Percentiles rank a stretch among this genome's conserved stretches.
Conservation (phyloP, 192 early-diverging fungal species). For the Irineochytrium annulatum region DNA sequence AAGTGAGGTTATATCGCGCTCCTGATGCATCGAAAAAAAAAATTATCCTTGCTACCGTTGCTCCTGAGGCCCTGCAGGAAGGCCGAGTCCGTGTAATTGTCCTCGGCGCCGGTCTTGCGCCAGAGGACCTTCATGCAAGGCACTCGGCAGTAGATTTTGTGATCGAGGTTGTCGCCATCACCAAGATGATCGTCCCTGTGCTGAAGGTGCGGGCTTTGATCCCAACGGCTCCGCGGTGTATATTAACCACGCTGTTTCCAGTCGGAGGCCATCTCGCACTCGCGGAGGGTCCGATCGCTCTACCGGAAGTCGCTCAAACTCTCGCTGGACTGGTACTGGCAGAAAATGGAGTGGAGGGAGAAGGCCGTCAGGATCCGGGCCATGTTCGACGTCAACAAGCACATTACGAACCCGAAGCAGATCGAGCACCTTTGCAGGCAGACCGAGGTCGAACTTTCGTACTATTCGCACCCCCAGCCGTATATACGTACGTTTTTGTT, state of each 20-base stretch:
- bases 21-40: constrained; percentile 10
- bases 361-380: constrained; percentile 79
- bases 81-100: constrained; percentile 86
- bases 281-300: constrained; percentile 60
- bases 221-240: too few species aligned
- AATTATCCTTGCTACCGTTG: constrained; percentile 58
- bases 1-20: too few species aligned
- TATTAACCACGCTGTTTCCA: too few species aligned
- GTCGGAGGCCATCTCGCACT: too few species aligned
- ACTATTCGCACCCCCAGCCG: constrained; percentile 76
- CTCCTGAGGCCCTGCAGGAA: constrained; percentile 85
- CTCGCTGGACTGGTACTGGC: constrained; percentile 85
- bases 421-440: constrained; percentile 59
- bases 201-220: too few species aligned
- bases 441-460: constrained; percentile 70
- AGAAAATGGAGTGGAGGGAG: constrained; percentile 70
- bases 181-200: too few species aligned
- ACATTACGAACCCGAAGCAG: constrained; percentile 68
- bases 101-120: too few species aligned
- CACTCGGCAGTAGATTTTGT: too few species aligned
- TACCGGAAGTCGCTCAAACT: constrained; percentile 81
- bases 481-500: constrained; percentile 65
- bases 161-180: too few species aligned
- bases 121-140: too few species aligned
- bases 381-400: constrained; percentile 77